Conservation (phyloP, 345 rosid species). For the Populus simonii region DNA sequence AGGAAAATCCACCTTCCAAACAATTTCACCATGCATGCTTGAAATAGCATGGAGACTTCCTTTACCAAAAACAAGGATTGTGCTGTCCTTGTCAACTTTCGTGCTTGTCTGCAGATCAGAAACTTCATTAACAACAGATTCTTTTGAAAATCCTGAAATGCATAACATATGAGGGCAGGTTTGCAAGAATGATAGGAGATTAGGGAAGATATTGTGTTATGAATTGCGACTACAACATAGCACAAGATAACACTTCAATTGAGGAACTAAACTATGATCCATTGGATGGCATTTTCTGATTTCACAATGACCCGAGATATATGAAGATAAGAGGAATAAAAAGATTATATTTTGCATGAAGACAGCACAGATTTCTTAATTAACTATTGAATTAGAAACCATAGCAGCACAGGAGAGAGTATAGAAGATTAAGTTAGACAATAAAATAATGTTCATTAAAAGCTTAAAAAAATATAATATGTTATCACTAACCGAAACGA, state of each 20-base stretch:
- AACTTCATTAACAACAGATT: conserved; percentile 12
- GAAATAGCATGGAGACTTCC: conserved; percentile 87
- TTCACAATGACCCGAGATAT: background rate
- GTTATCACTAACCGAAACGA: conserved; percentile 54
- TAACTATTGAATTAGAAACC: background rate
- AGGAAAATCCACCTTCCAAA: conserved; percentile 83
- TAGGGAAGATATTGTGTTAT: background rate
- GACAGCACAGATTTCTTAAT: background rate
- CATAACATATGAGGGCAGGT: background rate
- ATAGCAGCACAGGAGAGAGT: background rate
- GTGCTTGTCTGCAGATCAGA: conserved; percentile 51
- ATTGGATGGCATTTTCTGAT: background rate
- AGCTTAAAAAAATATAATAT: background rate
- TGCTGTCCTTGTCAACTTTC: conserved; percentile 66
- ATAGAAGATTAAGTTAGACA: too few species aligned
- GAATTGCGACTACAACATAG: background rate
- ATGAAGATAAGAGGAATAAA: background rate
- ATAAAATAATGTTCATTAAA: background rate
- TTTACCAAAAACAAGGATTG: conserved; percentile 55
- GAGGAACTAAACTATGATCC: background rate
- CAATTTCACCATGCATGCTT: conserved; percentile 74
- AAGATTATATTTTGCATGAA: background rate
- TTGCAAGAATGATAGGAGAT: background rate
- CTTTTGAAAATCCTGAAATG: background rate
- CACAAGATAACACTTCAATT: background rate